phyloP scores from a whole-genome alignment of 2,329 filamentous ascomycete species.

The Geoglossum cookeanum region DNA sequence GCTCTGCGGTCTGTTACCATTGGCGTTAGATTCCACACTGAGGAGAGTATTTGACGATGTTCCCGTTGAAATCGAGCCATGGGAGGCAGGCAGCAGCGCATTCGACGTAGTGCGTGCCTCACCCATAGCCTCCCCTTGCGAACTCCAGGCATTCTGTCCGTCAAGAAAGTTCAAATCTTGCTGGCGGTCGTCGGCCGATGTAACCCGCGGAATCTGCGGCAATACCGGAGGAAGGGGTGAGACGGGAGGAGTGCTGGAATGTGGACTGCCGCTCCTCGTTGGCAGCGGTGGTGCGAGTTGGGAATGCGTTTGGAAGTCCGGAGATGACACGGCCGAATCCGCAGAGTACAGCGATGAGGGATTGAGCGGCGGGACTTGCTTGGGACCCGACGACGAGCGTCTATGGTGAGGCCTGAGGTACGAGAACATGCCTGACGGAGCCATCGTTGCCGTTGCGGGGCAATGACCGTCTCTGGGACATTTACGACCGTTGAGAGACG shows the following conservation, averaged over 20 bases:
- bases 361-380: slow-evolving; percentile 14
- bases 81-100: neutral
- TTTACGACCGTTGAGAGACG: neutral
- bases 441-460: neutral
- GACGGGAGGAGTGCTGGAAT: slow-evolving; percentile 16
- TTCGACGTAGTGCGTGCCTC: slow-evolving; percentile 2
- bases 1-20: neutral
- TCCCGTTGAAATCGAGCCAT: neutral
- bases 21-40: neutral
- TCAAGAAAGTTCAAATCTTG: neutral
- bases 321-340: neutral
- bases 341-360: slow-evolving; percentile 1
- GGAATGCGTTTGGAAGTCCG: slow-evolving; percentile 19
- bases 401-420: slow-evolving; percentile 17
- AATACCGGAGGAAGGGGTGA: slow-evolving; percentile 28
- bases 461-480: neutral
- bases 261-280: slow-evolving; percentile 23
- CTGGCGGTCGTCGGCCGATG: slow-evolving; percentile 11
- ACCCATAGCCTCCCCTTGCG: neutral
- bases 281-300: slow-evolving; percentile 38
- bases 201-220: slow-evolving; percentile 21
- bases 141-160: neutral
- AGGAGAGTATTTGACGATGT: neutral
- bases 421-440: slow-evolving; percentile 14
- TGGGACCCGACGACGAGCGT: slow-evolving; percentile 14